Percentiles rank a stretch among this genome's conserved stretches.
phyloP scores from a whole-genome alignment of 495 filamentous ascomycete species.

The Lasiosphaeria ovina region DNA sequence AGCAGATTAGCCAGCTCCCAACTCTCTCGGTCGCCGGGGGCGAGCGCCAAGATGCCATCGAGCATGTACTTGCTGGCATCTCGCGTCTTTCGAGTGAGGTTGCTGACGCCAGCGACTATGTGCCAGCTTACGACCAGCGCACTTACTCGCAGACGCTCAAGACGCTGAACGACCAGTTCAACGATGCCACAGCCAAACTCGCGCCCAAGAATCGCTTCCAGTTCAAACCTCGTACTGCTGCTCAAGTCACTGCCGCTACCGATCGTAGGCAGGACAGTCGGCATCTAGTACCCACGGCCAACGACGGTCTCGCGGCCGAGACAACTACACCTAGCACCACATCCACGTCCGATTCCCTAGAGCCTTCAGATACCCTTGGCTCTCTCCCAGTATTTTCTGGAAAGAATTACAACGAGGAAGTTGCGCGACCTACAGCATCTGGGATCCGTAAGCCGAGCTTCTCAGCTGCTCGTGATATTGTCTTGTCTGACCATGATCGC shows the following conservation, averaged over 20 bases:
- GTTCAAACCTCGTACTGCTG: conserved; percentile 38
- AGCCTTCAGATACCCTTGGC: conserved; percentile 32
- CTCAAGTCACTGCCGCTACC: conserved; percentile 10
- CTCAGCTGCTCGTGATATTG: conserved; percentile 57
- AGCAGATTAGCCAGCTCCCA: conserved; percentile 39
- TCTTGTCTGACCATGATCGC: conserved; percentile 59
- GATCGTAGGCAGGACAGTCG: conserved; percentile 11
- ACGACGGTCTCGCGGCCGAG: neutral
- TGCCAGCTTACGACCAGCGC: conserved; percentile 47
- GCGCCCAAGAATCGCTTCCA: conserved; percentile 45
- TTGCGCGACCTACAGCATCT: conserved; percentile 26
- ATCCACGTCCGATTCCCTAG: conserved; percentile 8
- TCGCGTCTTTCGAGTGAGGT: conserved; percentile 44
- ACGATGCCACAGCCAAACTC: conserved; percentile 40
- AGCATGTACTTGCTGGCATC: conserved; percentile 43
- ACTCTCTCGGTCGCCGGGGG: conserved; percentile 36
- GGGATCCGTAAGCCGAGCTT: conserved; percentile 58
- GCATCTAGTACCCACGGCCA: conserved; percentile 2
- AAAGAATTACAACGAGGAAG: conserved; percentile 54
- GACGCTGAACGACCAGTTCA: conserved; percentile 41
- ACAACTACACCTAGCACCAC: neutral
- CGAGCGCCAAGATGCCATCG: conserved; percentile 47
- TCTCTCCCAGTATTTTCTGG: conserved; percentile 26
- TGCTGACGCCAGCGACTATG: conserved; percentile 41
- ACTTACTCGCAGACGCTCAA: conserved; percentile 45